Evolutionary conservation across 208 protist species (phyloP).

Genomic region (Leishmania tarentolae): DNA sequence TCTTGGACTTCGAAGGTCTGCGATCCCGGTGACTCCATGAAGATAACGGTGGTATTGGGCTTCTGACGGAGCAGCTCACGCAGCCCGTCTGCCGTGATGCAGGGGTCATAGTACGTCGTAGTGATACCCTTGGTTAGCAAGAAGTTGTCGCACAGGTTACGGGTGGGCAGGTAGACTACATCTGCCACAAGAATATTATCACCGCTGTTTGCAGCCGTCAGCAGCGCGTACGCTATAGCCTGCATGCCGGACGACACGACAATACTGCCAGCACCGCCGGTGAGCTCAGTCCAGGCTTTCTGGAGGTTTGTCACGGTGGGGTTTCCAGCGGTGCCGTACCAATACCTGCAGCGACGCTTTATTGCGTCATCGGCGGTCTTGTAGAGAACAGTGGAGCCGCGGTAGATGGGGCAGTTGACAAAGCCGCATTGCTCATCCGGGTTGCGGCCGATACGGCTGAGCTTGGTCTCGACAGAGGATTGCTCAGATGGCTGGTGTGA

Average conservation of each 20-base stretch:
- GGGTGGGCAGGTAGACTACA: constrained; percentile 33
- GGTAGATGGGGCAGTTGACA: constrained; percentile 41
- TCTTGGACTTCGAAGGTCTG: constrained; percentile 41
- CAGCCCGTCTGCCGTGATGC: constrained; percentile 33
- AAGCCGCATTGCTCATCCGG: constrained; percentile 29
- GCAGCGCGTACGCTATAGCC: constrained; percentile 33
- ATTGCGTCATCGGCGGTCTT: constrained; percentile 19
- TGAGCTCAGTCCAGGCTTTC: constrained; percentile 34
- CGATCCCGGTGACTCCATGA: constrained; percentile 36
- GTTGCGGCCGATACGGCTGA: constrained; percentile 34
- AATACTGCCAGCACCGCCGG: constrained; percentile 31
- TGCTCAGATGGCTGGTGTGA: constrained; percentile 1
- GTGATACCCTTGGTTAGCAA: constrained; percentile 29
- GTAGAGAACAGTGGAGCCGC: constrained; percentile 38
- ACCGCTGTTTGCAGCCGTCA: constrained; percentile 27
- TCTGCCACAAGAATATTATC: constrained; percentile 37
- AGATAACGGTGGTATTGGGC: constrained; percentile 32
- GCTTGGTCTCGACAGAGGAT: constrained; percentile 23
- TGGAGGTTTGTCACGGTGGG: constrained; percentile 28
- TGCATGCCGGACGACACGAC: constrained; percentile 31
- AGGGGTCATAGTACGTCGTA: constrained; percentile 38
- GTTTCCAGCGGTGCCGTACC: constrained; percentile 39
- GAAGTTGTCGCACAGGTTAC: constrained; percentile 31
- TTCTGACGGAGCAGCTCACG: constrained; percentile 30
- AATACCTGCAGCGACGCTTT: constrained; percentile 3